These are phyloP conservation scores for Fomitopsis palustris DNA, from an alignment of 1,284 basidiomycete species.

Conservation along the genomic window DNA sequence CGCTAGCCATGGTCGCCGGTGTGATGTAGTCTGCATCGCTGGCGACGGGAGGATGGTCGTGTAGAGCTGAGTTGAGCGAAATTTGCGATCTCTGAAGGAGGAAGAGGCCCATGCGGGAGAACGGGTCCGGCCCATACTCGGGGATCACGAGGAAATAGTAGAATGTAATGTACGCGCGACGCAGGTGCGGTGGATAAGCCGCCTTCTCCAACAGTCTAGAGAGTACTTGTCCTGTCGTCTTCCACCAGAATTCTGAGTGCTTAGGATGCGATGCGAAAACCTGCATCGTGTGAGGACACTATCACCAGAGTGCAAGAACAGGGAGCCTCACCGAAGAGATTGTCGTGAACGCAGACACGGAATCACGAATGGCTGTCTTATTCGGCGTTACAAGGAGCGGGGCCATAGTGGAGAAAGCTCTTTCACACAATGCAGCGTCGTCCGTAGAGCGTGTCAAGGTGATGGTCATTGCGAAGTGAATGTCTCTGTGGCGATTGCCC, in stretches of 20 bases:
- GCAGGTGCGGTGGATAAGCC: background rate
- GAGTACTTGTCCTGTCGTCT: background rate
- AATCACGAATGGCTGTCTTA: too few relatives aligned
- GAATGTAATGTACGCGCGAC: background rate
- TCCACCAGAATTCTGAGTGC: constrained; percentile 2
- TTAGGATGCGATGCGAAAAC: background rate
- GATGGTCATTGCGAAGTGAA: too few relatives aligned
- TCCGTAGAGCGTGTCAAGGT: too few relatives aligned
- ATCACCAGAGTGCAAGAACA: too few relatives aligned
- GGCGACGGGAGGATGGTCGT: background rate
- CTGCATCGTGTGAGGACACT: too few relatives aligned
- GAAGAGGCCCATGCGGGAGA: background rate
- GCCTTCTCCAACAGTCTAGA: background rate
- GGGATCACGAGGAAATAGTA: background rate
- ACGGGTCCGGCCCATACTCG: background rate
- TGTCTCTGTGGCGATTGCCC: too few relatives aligned
- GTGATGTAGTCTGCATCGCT: background rate
- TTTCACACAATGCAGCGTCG: too few relatives aligned
- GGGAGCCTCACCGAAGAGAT: too few relatives aligned
- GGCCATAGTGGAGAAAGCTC: too few relatives aligned
- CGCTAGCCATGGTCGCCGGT: background rate
- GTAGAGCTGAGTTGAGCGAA: too few relatives aligned
- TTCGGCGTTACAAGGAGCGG: too few relatives aligned
- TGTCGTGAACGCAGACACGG: too few relatives aligned
- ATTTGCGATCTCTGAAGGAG: background rate